phyloP scores from a whole-genome alignment of 768 basidiomycete genomes.

The Agaricus blazei region DNA sequence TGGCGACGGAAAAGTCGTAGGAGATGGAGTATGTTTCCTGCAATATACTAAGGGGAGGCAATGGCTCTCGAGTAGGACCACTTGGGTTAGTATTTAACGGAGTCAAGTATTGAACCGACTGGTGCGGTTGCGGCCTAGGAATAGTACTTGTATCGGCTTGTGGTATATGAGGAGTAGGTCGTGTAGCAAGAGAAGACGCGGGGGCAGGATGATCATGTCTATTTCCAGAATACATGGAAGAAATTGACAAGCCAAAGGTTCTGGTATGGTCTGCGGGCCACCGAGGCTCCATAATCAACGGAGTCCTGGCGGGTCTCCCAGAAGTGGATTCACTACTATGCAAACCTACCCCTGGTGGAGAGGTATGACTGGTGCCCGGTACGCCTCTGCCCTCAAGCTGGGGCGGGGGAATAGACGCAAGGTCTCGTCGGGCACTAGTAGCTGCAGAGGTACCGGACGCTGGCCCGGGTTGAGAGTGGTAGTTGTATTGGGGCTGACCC shows the following conservation, averaged over 20 bases:
- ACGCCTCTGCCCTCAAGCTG: not conserved
- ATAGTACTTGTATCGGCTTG: not conserved
- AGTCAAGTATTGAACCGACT: slow-evolving; percentile 2
- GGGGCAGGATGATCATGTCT: not conserved
- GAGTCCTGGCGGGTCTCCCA: too few species aligned
- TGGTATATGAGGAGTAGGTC: not conserved
- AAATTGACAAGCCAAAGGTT: not conserved
- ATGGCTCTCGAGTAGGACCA: not conserved
- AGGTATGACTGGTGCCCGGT: not conserved
- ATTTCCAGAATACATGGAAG: slow-evolving; percentile 1
- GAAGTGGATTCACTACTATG: too few species aligned
- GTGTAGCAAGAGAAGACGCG: not conserved
- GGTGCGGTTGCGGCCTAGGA: not conserved
- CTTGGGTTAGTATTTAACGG: not conserved
- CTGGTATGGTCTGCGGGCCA: not conserved
- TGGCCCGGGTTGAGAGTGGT: not conserved
- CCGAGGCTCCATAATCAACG: not conserved
- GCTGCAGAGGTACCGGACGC: not conserved
- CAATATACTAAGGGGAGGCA: slow-evolving; percentile 10
- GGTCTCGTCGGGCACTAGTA: not conserved
- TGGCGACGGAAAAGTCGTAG: slow-evolving; percentile 11
- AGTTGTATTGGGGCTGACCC: not conserved
- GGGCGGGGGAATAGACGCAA: not conserved
- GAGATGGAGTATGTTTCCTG: slow-evolving; percentile 11
- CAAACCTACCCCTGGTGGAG: not conserved